phyloP scores from a whole-genome alignment of 163 green algal species.

The Scenedesmus sp. region DNA sequence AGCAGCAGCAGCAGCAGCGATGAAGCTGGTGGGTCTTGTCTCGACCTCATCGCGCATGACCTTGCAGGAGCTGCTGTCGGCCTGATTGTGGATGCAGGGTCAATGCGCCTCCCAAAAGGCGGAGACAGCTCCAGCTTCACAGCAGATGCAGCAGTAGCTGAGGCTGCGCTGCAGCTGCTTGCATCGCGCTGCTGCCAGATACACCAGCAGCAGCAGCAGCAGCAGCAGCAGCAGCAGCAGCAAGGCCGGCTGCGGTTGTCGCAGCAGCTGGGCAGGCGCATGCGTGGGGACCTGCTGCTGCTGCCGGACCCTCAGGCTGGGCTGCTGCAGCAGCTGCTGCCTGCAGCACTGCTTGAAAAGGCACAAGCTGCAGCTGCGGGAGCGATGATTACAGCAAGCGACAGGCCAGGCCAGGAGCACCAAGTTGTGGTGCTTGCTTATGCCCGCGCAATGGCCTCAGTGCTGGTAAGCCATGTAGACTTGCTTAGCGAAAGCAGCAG shows the following conservation, averaged over 20 bases:
- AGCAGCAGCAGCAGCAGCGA: too few species aligned
- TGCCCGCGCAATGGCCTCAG: not conserved
- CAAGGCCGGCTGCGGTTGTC: not conserved
- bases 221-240: slow-evolving; percentile 7
- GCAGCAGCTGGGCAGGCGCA: not conserved
- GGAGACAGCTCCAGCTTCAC: too few species aligned
- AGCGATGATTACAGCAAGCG: too few species aligned
- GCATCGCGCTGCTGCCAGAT: too few species aligned
- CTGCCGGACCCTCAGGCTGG: not conserved
- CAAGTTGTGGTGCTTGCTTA: not conserved
- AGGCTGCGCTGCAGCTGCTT: not conserved
- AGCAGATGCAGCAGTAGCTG: not conserved
- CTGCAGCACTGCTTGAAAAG: not conserved
- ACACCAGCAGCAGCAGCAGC: not conserved
- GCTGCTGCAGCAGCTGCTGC: not conserved
- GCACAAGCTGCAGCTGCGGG: too few species aligned
- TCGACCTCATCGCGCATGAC: not conserved
- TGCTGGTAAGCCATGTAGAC: not conserved
- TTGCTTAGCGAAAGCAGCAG: too few species aligned
- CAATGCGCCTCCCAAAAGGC: too few species aligned
- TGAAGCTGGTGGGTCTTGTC: not conserved
- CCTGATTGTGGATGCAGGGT: not conserved
- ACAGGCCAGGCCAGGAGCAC: too few species aligned
- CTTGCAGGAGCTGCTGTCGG: not conserved
- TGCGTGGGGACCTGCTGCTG: not conserved